Conservation (phyloP, 73 alveolate species). For the Paramecium pentaurelia region DNA sequence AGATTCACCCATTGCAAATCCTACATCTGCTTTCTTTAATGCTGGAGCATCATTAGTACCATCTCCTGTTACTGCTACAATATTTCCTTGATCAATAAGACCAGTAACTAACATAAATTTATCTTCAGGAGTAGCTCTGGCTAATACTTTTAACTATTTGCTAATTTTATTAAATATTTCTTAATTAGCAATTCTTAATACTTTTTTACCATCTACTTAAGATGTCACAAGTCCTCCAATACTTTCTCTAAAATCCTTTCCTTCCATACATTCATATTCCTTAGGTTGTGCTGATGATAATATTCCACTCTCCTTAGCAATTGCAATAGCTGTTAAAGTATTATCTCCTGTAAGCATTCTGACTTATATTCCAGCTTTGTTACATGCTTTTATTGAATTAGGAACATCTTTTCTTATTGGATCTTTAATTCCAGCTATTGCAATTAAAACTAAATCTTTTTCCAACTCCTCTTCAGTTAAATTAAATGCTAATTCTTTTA, state of each 20-base stretch:
- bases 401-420: slow-evolving; percentile 92
- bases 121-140: slow-evolving; percentile 89
- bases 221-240: slow-evolving; percentile 65
- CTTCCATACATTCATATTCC: slow-evolving; percentile 67
- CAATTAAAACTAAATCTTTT: slow-evolving; percentile 73
- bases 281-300: background rate
- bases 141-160: slow-evolving; percentile 76
- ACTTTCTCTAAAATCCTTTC: slow-evolving; percentile 73
- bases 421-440: slow-evolving; percentile 92
- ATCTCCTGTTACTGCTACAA: slow-evolving; percentile 92
- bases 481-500: slow-evolving; percentile 23
- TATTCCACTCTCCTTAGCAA: slow-evolving; percentile 80
- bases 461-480: slow-evolving; percentile 51
- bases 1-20: slow-evolving; percentile 76
- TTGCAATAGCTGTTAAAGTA: slow-evolving; percentile 75
- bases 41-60: slow-evolving; percentile 86
- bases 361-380: slow-evolving; percentile 87
- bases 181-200: slow-evolving; percentile 73
- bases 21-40: slow-evolving; percentile 68
- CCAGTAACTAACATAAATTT: slow-evolving; percentile 87
- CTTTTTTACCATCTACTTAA: slow-evolving; percentile 56
- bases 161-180: slow-evolving; percentile 70
- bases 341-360: slow-evolving; percentile 98
- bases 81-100: slow-evolving; percentile 71
- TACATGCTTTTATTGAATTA: slow-evolving; percentile 80